Conservation (phyloP, 371 early-diverging fungal genomes). For the Lichtheimia corymbifera region DNA sequence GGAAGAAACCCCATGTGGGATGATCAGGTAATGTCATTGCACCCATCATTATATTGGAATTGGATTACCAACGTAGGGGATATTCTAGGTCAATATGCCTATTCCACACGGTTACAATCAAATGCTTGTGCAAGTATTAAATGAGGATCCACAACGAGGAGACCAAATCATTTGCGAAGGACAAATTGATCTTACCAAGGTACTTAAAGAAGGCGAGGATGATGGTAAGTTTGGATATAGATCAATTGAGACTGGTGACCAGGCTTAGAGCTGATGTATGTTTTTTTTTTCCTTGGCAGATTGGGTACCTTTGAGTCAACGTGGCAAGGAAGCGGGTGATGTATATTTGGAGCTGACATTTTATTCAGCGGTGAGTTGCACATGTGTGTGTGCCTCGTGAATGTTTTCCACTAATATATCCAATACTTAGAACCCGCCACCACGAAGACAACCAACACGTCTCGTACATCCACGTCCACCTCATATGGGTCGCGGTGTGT, state of each 20-base stretch:
- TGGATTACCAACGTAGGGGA: not conserved
- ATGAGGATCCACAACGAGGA: slow-evolving; percentile 20
- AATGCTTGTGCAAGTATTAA: slow-evolving; percentile 39
- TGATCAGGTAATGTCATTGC: slow-evolving; percentile 40
- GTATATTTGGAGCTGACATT: slow-evolving; percentile 62
- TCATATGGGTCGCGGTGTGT: slow-evolving; percentile 17
- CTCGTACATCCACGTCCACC: slow-evolving; percentile 21
- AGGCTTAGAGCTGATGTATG: not conserved
- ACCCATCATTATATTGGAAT: not conserved
- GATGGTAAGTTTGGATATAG: slow-evolving; percentile 49
- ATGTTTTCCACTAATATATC: slow-evolving; percentile 6
- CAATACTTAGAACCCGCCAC: slow-evolving; percentile 37
- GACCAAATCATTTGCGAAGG: slow-evolving; percentile 36
- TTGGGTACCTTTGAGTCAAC: slow-evolving; percentile 57
- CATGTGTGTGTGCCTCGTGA: not conserved
- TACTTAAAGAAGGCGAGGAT: slow-evolving; percentile 64
- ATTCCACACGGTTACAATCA: slow-evolving; percentile 38
- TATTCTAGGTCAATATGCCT: slow-evolving; percentile 40
- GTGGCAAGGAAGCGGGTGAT: slow-evolving; percentile 54
- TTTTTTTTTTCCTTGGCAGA: slow-evolving; percentile 28
- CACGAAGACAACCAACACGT: slow-evolving; percentile 45
- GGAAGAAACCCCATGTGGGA: slow-evolving; percentile 55
- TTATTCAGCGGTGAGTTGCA: slow-evolving; percentile 51
- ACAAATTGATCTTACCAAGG: slow-evolving; percentile 60
- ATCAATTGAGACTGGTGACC: not conserved